Conservation (phyloP, 208 protist species). For the Vickermania spadyakhi region DNA sequence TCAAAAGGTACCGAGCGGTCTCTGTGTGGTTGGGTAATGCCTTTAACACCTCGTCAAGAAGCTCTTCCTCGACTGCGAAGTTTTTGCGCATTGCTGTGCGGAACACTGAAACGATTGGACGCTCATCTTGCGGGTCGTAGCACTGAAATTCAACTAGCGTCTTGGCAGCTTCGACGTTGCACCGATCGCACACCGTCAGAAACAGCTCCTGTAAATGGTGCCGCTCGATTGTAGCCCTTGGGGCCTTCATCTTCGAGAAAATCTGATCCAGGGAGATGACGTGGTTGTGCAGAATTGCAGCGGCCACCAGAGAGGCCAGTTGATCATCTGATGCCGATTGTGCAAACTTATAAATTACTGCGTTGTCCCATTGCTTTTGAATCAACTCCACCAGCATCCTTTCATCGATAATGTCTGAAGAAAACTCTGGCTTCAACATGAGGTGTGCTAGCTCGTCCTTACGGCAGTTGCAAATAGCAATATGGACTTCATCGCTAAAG, state of each 20-base stretch:
- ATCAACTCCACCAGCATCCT: conserved; percentile 58
- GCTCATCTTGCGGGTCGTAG: conserved; percentile 37
- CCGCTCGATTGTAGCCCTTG: conserved; percentile 24
- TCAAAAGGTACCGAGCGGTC: conserved; percentile 26
- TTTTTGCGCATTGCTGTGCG: conserved; percentile 31
- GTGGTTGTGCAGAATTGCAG: conserved; percentile 44
- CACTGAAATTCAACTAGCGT: conserved; percentile 52
- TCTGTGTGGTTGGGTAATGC: conserved; percentile 30
- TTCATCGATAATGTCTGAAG: conserved; percentile 19
- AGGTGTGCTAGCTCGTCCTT: conserved; percentile 25
- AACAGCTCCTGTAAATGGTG: conserved; percentile 65
- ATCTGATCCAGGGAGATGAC: conserved; percentile 31
- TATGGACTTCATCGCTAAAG: conserved; percentile 27
- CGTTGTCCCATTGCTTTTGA: conserved; percentile 31
- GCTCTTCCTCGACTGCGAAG: conserved; percentile 23
- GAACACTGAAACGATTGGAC: conserved; percentile 45
- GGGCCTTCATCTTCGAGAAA: conserved; percentile 48
- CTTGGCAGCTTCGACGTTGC: conserved; percentile 38
- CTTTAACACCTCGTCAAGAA: conserved; percentile 36
- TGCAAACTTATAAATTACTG: conserved; percentile 35
- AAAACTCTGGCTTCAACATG: conserved; percentile 27
- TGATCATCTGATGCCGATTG: conserved; percentile 55
- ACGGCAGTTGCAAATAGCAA: conserved; percentile 56
- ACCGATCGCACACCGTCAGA: conserved; percentile 51
- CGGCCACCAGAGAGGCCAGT: conserved; percentile 44